Conservation (phyloP, 495 filamentous ascomycete genomes). For the Trichoderma erinaceum region DNA sequence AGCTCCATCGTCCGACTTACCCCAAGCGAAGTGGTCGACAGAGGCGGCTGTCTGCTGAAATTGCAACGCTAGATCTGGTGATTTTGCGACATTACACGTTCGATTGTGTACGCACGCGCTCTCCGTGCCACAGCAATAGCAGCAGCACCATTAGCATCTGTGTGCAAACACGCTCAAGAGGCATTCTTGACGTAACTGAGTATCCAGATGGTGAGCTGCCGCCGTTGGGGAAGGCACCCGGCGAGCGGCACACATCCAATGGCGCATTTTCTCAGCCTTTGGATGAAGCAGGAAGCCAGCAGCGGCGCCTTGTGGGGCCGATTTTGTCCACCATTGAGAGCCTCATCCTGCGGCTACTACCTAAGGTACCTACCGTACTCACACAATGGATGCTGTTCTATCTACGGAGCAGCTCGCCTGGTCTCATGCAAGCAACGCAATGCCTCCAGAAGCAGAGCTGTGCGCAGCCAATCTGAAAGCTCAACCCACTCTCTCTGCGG, state of each 20-base stretch:
- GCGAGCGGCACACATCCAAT: not conserved
- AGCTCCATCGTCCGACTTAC: not conserved
- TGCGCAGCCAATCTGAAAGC: not conserved
- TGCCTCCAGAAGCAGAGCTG: not conserved
- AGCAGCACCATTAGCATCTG: not conserved
- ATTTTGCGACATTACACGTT: not conserved
- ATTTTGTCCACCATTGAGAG: not conserved
- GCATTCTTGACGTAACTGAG: not conserved
- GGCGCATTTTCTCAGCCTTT: not conserved
- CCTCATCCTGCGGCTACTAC: not conserved
- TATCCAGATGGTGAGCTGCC: not conserved
- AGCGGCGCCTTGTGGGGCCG: not conserved
- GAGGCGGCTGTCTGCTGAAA: constrained; percentile 5
- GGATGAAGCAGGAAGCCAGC: no score
- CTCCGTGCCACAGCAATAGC: not conserved
- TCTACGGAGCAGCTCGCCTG: not conserved
- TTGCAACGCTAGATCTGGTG: constrained; percentile 1
- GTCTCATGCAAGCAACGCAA: not conserved
- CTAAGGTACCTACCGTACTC: not conserved
- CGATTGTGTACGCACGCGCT: not conserved
- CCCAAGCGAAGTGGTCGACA: not conserved
- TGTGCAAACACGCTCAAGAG: no score
- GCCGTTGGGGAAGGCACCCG: not conserved
- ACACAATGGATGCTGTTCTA: no score
- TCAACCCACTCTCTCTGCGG: not conserved